Base-by-base conservation (phyloP, 331 rosid species). In the Pyracantha coccinea region DNA sequence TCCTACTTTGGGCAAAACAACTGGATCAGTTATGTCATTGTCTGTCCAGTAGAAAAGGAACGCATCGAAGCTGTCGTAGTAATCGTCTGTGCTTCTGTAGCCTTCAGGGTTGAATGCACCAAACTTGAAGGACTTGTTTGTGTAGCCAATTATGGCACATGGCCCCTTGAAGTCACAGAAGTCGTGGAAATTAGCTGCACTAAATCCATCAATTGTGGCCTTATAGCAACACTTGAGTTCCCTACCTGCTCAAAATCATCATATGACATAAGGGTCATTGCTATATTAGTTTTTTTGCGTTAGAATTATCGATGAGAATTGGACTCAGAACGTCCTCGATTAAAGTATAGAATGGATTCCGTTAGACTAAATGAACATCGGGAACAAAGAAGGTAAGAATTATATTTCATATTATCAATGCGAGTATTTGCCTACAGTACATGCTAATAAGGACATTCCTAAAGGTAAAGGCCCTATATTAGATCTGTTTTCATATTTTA, bases 31-130 rank as follows among this genome's bases (percentile, higher is more conserved):
- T 23, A 19, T 57, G 66, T 77, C 65, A 59, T 69, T 52, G 47
- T 84, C 82, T 13, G 53, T 28, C 97, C 99, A 92, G 32, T 90
- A 94, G 82, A 92, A 94, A 20, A 92, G 83, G 79, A 92, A 38
- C 3, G 45, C 45, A 38, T 38, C 45, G 45, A 38, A 38, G 45
- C 13, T 38, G 45, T 38, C 45, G 1, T 38, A 92, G 85, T 92
- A 86, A 67, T 92, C 97, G 66, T 94, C 96, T 70, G 99, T 94
- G 92, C 97, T 92, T 84, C 97, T 87, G 27, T 90, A 92, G 38
- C 97, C 99, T 83, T 92, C 97, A 15, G 99, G 97, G 61, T 81
- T 94, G 71, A 94, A 90, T 63, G 97, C 99, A 35, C 97, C 97
- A 81, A 94, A 94, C 85, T 94, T 94, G 86, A 94, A 90, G 66